Evolutionary conservation across 176 grass and related monocot species (phyloP).

Genomic region (Eragrostis nindensis): DNA sequence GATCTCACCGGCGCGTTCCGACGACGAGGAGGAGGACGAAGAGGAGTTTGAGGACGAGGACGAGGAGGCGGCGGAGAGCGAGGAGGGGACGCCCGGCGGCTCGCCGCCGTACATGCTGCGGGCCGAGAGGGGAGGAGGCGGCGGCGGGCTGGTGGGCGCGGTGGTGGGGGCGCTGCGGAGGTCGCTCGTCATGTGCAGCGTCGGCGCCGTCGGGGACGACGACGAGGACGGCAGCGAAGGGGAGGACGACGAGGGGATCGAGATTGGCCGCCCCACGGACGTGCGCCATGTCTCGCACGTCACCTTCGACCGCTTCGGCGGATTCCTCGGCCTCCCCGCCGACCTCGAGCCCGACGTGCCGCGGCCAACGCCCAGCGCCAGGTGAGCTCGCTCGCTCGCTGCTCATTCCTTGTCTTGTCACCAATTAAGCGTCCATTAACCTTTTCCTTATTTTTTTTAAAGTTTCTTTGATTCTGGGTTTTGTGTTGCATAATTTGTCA

Average conservation of each 20-base stretch:
- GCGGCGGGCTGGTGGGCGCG: slow-evolving; percentile 65
- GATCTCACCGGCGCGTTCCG: slow-evolving; percentile 54
- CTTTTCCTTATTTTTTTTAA: too few species aligned
- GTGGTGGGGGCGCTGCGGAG: slow-evolving; percentile 73
- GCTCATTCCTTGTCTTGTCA: background rate
- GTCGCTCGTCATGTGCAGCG: slow-evolving; percentile 95
- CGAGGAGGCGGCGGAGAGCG: slow-evolving; percentile 51
- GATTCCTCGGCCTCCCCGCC: slow-evolving; percentile 88
- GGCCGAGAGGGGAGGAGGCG: slow-evolving; percentile 13
- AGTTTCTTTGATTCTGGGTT: background rate
- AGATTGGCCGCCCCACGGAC: slow-evolving; percentile 91
- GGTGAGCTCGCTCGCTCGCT: slow-evolving; percentile 45
- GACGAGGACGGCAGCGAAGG: slow-evolving; percentile 17
- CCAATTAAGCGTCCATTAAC: background rate
- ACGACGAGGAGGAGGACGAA: slow-evolving; percentile 47
- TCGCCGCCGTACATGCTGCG: slow-evolving; percentile 65
- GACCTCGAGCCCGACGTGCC: slow-evolving; percentile 84
- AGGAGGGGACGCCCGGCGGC: slow-evolving; percentile 47
- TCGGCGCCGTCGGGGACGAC: slow-evolving; percentile 43
- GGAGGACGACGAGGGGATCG: slow-evolving; percentile 43
- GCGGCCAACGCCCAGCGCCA: slow-evolving; percentile 66
- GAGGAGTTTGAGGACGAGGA: slow-evolving; percentile 40
- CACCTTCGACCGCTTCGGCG: slow-evolving; percentile 90
- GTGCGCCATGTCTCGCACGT: slow-evolving; percentile 91
- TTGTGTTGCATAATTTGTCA: background rate